Base-by-base conservation (phyloP, 164 flowering plant genomes). In the Akebia trifoliata region DNA sequence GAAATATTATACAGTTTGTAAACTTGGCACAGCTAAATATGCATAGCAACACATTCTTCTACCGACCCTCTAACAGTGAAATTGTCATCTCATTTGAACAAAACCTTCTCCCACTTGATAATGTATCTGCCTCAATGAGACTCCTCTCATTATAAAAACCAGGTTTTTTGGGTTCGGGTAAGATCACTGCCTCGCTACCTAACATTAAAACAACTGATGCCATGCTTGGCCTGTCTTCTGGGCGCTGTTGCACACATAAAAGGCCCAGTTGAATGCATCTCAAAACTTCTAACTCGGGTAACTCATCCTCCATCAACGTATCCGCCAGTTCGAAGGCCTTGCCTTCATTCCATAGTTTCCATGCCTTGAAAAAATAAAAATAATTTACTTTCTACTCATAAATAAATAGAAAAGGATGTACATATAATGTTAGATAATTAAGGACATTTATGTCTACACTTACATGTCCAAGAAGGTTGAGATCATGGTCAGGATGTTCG, bases 141-240 rank as follows among this genome's bases (percentile, higher is more conserved):
- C 15, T 37, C 42, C 54, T 34, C 18, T 65, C 52, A 14, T 28
- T 45, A 45, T 34, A 61, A 55, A 71, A 66, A 30, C 70, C 67
- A 8, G 65, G 64, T 10, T 45, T 38, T 58, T n/a, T n/a, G n/a
- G n/a, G n/a, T n/a, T n/a, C n/a, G n/a, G n/a, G n/a, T n/a, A n/a
- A n/a, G n/a, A n/a, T n/a, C n/a, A 47, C 30, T 25, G 10, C 28
- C 29, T 68, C 69, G 25, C 72, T 66, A 22, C 54, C 49, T 63
- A 72, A 45, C 76, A 72, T 72, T 45, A 72, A 36, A 15, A 68
- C 64, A 34, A 72, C 67, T 6, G 48, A 37, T 1, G 69, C 25
- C 70, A 72, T 72, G 45, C n/a, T 65, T 5, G 72, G 72, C 43
- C 76, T 61, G 24, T 72, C 76, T 15, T 68, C 67, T 8, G 62